Evolutionary conservation across 2,329 filamentous ascomycete species (phyloP).

Genomic region (Penicillium fuscoglaucum): DNA sequence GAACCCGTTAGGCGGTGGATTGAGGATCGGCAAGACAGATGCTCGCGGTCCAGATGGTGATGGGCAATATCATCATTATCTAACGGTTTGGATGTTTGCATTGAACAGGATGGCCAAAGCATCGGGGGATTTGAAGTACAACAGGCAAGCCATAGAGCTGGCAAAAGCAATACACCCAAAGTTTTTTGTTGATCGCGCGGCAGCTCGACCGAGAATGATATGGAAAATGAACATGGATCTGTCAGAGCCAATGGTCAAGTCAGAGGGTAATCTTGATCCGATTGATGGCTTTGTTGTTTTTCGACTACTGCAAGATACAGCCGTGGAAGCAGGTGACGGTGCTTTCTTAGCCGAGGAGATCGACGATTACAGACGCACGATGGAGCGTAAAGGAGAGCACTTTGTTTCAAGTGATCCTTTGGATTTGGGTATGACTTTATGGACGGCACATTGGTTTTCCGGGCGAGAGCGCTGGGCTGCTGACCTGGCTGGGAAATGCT

Average conservation of each 20-base stretch:
- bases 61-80: constrained; percentile 63
- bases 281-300: constrained; percentile 57
- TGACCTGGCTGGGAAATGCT: constrained; percentile 38
- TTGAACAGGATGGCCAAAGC: constrained; percentile 56
- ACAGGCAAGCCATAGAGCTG: constrained; percentile 53
- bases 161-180: constrained; percentile 55
- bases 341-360: constrained; percentile 51
- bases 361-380: constrained; percentile 53
- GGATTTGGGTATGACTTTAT: constrained; percentile 62
- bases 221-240: constrained; percentile 60
- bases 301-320: constrained; percentile 49
- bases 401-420: constrained; percentile 52
- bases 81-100: constrained; percentile 65
- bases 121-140: constrained; percentile 49
- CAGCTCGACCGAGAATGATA: constrained; percentile 47
- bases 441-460: constrained; percentile 55
- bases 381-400: constrained; percentile 47
- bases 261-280: constrained; percentile 58
- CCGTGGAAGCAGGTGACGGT: constrained; percentile 32
- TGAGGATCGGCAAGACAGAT: constrained; percentile 59
- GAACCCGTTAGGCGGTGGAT: constrained; percentile 55
- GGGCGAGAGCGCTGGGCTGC: constrained; percentile 52
- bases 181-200: constrained; percentile 49
- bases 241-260: constrained; percentile 48
- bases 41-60: constrained; percentile 54